Evolutionary conservation across 306 rosid genomes (phyloP).

Genomic region (Lupinus albus): DNA sequence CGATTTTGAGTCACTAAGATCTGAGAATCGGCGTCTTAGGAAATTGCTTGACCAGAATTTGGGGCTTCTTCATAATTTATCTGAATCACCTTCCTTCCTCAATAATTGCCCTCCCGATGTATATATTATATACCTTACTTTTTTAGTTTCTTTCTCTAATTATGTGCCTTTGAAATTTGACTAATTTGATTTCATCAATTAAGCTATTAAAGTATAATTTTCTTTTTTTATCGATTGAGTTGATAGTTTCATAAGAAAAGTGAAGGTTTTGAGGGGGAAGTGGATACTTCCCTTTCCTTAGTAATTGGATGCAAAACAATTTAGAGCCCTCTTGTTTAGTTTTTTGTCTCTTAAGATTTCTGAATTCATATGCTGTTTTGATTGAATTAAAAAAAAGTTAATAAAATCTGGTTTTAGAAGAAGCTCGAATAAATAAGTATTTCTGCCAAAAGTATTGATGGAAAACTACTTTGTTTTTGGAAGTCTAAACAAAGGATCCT

Average conservation of each 20-base stretch:
- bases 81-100: slow-evolving; percentile 62
- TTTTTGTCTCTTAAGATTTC: too few species aligned
- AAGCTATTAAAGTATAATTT: neutral
- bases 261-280: too few species aligned
- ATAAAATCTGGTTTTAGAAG: too few species aligned
- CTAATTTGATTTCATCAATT: neutral
- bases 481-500: too few species aligned
- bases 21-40: slow-evolving; percentile 78
- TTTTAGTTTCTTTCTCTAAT: neutral
- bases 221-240: neutral
- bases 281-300: too few species aligned
- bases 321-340: too few species aligned
- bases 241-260: neutral
- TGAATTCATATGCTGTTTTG: too few species aligned
- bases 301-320: too few species aligned
- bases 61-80: slow-evolving; percentile 65
- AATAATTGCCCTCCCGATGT: slow-evolving; percentile 89
- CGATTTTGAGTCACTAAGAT: slow-evolving; percentile 61
- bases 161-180: neutral
- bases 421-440: too few species aligned
- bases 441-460: too few species aligned
- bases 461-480: too few species aligned
- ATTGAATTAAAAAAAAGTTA: too few species aligned
- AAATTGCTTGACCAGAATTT: slow-evolving; percentile 71
- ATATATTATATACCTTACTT: slow-evolving; percentile 17